Conservation (phyloP, 1,139 yeast genomes). For the Pichia norvegensis region DNA sequence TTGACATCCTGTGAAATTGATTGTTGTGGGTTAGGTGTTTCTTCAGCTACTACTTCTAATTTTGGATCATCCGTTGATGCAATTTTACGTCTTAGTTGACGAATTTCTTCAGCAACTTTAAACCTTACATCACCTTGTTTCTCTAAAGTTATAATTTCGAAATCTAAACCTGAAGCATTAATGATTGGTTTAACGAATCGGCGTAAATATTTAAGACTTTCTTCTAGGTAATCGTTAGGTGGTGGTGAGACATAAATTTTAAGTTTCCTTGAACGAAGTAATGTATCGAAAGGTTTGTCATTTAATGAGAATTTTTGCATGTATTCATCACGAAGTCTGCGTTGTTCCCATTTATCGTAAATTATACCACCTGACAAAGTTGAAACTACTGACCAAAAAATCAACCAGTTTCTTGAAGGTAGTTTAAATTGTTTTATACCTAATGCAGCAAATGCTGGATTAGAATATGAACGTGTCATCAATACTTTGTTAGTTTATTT, state of each 20-base stretch:
- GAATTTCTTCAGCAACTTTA: conserved; percentile 73
- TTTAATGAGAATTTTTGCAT: conserved; percentile 47
- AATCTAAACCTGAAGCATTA: conserved; percentile 82
- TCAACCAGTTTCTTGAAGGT: conserved; percentile 91
- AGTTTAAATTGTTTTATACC: conserved; percentile 71
- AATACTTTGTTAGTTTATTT: background rate
- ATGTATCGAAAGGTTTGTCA: conserved; percentile 29
- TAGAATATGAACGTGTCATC: conserved; percentile 41
- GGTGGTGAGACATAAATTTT: conserved; percentile 90
- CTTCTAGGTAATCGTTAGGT: conserved; percentile 84
- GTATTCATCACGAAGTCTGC: conserved; percentile 56
- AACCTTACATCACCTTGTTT: conserved; percentile 87
- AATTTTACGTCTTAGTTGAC: conserved; percentile 45
- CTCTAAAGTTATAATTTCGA: conserved; percentile 62
- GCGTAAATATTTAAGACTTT: conserved; percentile 65
- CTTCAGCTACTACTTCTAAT: no score
- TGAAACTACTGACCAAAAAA: conserved; percentile 71
- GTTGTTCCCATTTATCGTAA: conserved; percentile 74
- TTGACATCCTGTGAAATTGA: conserved; percentile 11
- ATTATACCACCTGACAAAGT: conserved; percentile 62
- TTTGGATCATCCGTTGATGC: conserved; percentile 6
- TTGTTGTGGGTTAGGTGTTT: background rate
- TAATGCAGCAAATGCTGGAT: conserved; percentile 84
- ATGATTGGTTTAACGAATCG: conserved; percentile 81
- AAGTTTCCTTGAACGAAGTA: conserved; percentile 61